Base-by-base conservation (phyloP, 2,329 filamentous ascomycete genomes). In the Pochonia chlamydosporia region DNA sequence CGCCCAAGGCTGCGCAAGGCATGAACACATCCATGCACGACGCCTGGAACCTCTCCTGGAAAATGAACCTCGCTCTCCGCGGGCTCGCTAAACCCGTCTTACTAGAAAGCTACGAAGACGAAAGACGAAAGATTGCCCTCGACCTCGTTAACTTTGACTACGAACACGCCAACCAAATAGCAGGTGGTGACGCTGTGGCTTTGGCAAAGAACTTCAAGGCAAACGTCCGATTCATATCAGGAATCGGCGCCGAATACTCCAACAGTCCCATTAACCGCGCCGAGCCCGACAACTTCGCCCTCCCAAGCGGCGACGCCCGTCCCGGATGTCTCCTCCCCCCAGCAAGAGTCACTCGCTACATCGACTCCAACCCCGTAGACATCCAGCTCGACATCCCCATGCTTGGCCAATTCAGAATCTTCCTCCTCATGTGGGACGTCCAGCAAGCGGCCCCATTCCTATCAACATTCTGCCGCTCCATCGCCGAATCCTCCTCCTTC, bases 331-430 rank as follows among this genome's bases (percentile, higher is more conserved):
- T 78, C 20, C 70, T 87, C 23, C 76, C 82, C 3, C 86, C 86
- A 3, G 82, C 82, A 35, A 85, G 81, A 63, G 85, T 84, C 16
- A 86, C 84, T 1, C 77, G 87, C 24, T 89, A 85, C 59, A 78
- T 89, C 44, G 87, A 91, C 63, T 82, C 85, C 3, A 91, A 90
- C 56, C 86, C 86, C 0, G 80, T 91, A 36, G 83, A 90, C 55
- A 70, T 90, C 24, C 85, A 91, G 60, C 78, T 89, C 5, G 87
- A 90, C 58, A 87, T 90, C 39, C 87, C 87, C 2, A 78, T 89
- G 64, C 70, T 90, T 5, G 83, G 86, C 23, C 87, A 91, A 59
- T 91, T 90, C 69, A 78, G 84, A 42, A 77, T 89, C 40, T 89
- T 87, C 62, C 75, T 90, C 50, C 76, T 91, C 50, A 77, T 81